phyloP scores from a whole-genome alignment of 2,329 filamentous ascomycete species.

The Bipolaris bicolor region DNA sequence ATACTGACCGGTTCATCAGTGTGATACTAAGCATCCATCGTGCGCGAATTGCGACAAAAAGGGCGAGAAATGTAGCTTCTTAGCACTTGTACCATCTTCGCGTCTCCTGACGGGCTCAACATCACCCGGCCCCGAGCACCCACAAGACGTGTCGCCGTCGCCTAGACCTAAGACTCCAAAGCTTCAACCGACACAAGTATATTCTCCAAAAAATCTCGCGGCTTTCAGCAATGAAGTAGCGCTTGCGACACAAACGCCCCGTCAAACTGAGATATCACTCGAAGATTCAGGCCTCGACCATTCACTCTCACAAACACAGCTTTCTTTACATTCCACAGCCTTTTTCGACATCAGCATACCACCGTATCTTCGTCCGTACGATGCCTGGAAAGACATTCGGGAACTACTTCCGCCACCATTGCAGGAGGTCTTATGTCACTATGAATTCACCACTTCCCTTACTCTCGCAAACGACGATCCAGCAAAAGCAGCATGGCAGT shows the following conservation, averaged over 20 bases:
- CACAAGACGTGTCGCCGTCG: constrained; percentile 3
- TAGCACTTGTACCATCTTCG: constrained; percentile 40
- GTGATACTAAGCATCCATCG: constrained; percentile 41
- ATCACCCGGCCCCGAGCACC: constrained; percentile 14
- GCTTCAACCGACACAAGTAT: background rate
- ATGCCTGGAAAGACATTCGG: constrained; percentile 38
- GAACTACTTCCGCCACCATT: constrained; percentile 31
- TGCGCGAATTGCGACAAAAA: constrained; percentile 45
- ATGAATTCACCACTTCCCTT: constrained; percentile 41
- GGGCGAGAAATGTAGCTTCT: constrained; percentile 42
- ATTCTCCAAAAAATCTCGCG: constrained; percentile 9
- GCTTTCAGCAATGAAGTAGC: constrained; percentile 15
- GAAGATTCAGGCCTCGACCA: constrained; percentile 7
- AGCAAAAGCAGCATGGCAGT: constrained; percentile 43
- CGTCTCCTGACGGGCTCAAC: constrained; percentile 27
- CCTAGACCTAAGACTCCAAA: constrained; percentile 8
- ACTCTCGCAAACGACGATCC: constrained; percentile 39
- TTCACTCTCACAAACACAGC: background rate
- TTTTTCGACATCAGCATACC: constrained; percentile 25
- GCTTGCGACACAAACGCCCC: constrained; percentile 14
- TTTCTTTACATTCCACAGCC: background rate
- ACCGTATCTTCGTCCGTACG: constrained; percentile 31
- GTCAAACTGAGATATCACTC: constrained; percentile 17
- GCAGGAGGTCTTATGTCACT: constrained; percentile 42
- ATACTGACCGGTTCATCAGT: constrained; percentile 33